A percentile compares a stretch with the other conserved stretches of the same genome.
phyloP scores from a whole-genome alignment of 805 yeast species.

The Teunomyces panamensis region DNA sequence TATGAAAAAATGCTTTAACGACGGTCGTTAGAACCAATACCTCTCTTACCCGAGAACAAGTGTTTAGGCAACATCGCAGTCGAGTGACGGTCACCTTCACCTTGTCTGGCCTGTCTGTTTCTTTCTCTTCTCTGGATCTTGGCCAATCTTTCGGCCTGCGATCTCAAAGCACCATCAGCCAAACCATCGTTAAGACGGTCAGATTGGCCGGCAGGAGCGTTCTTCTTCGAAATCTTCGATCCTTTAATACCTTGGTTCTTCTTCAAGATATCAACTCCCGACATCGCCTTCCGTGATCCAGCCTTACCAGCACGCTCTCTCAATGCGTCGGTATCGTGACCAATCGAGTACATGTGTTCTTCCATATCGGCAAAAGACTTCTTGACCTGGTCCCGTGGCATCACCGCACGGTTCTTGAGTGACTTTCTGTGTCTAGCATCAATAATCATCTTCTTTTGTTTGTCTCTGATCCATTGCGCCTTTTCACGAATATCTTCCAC shows the following conservation, averaged over 20 bases:
- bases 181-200: conserved; percentile 88
- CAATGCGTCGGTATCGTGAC: conserved; percentile 77
- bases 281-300: conserved; percentile 38
- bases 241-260: conserved; percentile 44
- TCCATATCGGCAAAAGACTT: conserved; percentile 79
- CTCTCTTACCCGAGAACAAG: conserved; percentile 94
- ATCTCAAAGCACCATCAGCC: conserved; percentile 72
- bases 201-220: conserved; percentile 56
- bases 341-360: conserved; percentile 82
- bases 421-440: conserved; percentile 86
- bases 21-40: conserved; percentile 87
- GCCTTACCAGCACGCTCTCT: conserved; percentile 43
- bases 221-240: conserved; percentile 43
- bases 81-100: conserved; percentile 93
- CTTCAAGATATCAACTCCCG: conserved; percentile 82
- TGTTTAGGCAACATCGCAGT: conserved; percentile 89
- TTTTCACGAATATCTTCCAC: conserved; percentile 63
- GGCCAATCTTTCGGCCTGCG: conserved; percentile 82
- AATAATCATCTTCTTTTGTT: conserved; percentile 89
- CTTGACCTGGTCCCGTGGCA: conserved; percentile 86
- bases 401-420: conserved; percentile 77
- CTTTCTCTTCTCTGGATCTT: conserved; percentile 92
- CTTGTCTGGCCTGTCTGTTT: conserved; percentile 86
- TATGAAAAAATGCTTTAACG: conserved; percentile 47
- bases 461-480: conserved; percentile 93